Percentiles rank a stretch among this genome's conserved stretches.
These are phyloP conservation scores for Hypoxylon subgilvum DNA, from an alignment of 495 filamentous ascomycete species.

Conservation along the genomic window DNA sequence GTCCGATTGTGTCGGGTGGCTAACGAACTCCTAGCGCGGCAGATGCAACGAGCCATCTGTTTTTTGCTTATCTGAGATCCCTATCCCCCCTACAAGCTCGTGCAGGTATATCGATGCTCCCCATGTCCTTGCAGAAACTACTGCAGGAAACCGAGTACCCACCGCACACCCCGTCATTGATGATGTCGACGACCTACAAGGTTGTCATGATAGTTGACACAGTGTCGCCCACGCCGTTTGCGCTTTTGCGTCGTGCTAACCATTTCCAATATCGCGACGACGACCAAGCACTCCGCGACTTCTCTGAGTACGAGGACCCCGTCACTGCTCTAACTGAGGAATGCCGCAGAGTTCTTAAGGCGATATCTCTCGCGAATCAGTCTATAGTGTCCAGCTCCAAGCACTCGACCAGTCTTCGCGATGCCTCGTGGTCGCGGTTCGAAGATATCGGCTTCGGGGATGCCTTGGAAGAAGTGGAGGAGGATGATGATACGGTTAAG, in stretches of 20 bases:
- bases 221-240: slow-evolving; percentile 93
- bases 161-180: slow-evolving; percentile 75
- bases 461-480: slow-evolving; percentile 71
- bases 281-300: slow-evolving; percentile 79
- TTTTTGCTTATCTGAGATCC: slow-evolving; percentile 95
- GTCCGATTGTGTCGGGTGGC: slow-evolving; percentile 20
- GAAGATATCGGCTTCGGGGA: slow-evolving; percentile 92
- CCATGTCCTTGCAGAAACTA: slow-evolving; percentile 86
- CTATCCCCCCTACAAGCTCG: slow-evolving; percentile 77
- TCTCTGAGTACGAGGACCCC: slow-evolving; percentile 88
- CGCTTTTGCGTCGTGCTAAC: slow-evolving; percentile 86
- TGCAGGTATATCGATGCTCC: slow-evolving; percentile 80
- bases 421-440: slow-evolving; percentile 95
- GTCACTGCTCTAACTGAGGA: slow-evolving; percentile 88
- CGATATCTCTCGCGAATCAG: slow-evolving; percentile 87
- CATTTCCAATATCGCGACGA: slow-evolving; percentile 94
- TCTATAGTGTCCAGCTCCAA: slow-evolving; percentile 72
- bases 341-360: slow-evolving; percentile 85
- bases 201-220: slow-evolving; percentile 97
- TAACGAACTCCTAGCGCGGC: slow-evolving; percentile 69
- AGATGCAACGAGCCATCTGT: slow-evolving; percentile 93
- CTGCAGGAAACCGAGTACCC: slow-evolving; percentile 95
- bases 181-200: slow-evolving; percentile 81
- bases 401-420: slow-evolving; percentile 70
- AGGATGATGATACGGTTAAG: slow-evolving; percentile 62